Percentiles rank a stretch among this genome's conserved stretches.
These are phyloP conservation scores for Metarhizium guizhouense DNA, from an alignment of 2,329 filamentous ascomycete species.

Conservation along the genomic window DNA sequence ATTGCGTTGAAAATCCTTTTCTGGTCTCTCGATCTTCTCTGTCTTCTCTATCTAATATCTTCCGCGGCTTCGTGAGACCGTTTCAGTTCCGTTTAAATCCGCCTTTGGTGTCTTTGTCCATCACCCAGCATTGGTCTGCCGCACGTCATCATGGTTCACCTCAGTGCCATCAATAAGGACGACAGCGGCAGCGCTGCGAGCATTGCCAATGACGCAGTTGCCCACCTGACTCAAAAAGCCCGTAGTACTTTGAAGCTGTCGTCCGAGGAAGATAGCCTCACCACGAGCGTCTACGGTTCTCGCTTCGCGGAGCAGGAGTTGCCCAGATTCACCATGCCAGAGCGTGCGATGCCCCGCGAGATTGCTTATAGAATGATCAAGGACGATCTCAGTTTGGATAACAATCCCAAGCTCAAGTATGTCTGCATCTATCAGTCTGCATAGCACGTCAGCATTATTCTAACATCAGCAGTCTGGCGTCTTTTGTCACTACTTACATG, in stretches of 20 bases:
- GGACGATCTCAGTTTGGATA: slow-evolving; percentile 85
- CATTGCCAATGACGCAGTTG: slow-evolving; percentile 4
- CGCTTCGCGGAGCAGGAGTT: slow-evolving; percentile 74
- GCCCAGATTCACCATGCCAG: slow-evolving; percentile 78
- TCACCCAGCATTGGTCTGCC: slow-evolving; percentile 5
- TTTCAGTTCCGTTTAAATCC: too few relatives aligned
- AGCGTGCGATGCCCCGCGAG: slow-evolving; percentile 80
- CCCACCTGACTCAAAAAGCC: slow-evolving; percentile 29
- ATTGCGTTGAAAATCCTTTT: too few relatives aligned
- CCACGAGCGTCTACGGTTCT: slow-evolving; percentile 80
- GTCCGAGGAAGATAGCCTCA: slow-evolving; percentile 50
- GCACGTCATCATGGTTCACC: slow-evolving; percentile 39
- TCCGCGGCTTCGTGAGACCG: too few relatives aligned
- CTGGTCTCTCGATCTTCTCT: neutral
- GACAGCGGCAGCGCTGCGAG: neutral
- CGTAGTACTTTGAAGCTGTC: slow-evolving; percentile 33
- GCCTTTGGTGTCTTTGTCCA: neutral
- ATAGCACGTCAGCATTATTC: neutral
- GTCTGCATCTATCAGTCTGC: slow-evolving; percentile 11
- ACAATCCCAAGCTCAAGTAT: slow-evolving; percentile 79
- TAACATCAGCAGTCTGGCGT: slow-evolving; percentile 56
- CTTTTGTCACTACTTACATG: slow-evolving; percentile 96
- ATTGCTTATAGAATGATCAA: slow-evolving; percentile 97
- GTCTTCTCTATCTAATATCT: neutral
- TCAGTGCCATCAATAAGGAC: slow-evolving; percentile 32